Percentiles rank a stretch among this genome's conserved stretches.
These are phyloP conservation scores for Peniophora sp. DNA, from an alignment of 1,284 basidiomycete species.

Conservation along the genomic window DNA sequence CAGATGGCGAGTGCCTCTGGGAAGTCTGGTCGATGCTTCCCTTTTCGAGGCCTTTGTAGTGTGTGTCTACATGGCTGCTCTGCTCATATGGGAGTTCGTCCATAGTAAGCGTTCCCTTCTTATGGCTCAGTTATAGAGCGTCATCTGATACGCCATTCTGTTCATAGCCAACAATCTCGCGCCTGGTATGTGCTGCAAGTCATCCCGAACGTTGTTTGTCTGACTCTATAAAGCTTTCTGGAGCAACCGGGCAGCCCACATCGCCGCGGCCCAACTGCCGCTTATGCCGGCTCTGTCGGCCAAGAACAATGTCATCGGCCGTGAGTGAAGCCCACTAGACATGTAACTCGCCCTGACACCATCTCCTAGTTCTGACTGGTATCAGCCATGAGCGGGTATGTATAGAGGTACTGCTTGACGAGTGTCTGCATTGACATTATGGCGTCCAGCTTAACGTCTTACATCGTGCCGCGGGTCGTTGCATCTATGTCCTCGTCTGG, in stretches of 20 bases:
- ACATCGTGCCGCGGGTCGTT: conserved; percentile 19
- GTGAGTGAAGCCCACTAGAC: conserved; percentile 12
- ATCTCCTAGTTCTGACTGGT: conserved; percentile 26
- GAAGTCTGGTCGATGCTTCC: conserved; percentile 1
- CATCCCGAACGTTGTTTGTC: too few relatives aligned
- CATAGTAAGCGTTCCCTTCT: conserved; percentile 15
- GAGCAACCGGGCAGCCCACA: conserved; percentile 24
- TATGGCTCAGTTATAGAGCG: background rate
- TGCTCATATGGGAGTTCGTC: conserved; percentile 19
- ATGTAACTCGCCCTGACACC: background rate
- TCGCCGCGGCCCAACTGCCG: conserved; percentile 29
- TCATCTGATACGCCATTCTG: background rate
- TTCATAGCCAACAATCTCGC: conserved; percentile 17
- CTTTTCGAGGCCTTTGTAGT: conserved; percentile 16
- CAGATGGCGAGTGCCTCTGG: conserved; percentile 18
- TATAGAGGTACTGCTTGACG: background rate
- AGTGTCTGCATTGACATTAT: background rate
- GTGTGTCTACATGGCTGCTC: conserved; percentile 16
- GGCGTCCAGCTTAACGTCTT: conserved; percentile 17
- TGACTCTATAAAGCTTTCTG: conserved; percentile 7
- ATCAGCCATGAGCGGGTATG: conserved; percentile 30
- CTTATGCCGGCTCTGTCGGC: conserved; percentile 29
- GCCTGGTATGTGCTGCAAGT: conserved; percentile 1
- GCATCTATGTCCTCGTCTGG: conserved; percentile 17
- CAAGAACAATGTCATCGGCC: conserved; percentile 34